Evolutionary conservation across 2,329 filamentous ascomycete genomes (phyloP).

Genomic region (Fusarium cicatricum): DNA sequence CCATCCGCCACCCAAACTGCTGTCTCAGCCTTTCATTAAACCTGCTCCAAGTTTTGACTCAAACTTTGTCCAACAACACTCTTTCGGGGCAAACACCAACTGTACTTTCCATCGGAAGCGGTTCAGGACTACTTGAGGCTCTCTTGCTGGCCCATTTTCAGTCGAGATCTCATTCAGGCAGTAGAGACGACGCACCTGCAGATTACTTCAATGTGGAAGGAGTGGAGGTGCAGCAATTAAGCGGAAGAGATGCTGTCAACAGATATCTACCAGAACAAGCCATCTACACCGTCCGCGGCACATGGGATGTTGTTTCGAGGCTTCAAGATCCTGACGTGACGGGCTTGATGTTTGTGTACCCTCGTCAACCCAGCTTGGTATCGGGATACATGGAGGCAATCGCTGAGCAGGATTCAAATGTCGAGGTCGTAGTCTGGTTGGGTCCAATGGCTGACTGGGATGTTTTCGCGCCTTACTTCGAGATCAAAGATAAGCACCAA

Average conservation of each 20-base stretch:
- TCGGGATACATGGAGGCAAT: constrained; percentile 37
- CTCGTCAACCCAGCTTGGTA: constrained; percentile 44
- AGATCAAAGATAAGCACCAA: not conserved
- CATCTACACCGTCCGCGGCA: constrained; percentile 43
- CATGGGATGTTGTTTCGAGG: constrained; percentile 42
- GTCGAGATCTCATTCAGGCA: not conserved
- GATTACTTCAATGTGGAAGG: constrained; percentile 35
- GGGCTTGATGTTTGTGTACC: constrained; percentile 47
- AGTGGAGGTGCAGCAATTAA: constrained; percentile 39
- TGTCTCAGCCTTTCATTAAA: constrained; percentile 43
- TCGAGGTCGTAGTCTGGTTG: constrained; percentile 35
- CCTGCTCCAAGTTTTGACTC: constrained; percentile 32
- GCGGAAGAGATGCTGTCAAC: constrained; percentile 26
- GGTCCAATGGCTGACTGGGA: constrained; percentile 41
- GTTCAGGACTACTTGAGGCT: constrained; percentile 43
- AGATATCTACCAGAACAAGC: constrained; percentile 41
- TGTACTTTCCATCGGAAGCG: constrained; percentile 44
- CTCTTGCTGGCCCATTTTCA: constrained; percentile 30
- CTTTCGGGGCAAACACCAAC: constrained; percentile 11
- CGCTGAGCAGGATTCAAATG: not conserved
- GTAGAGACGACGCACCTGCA: not conserved
- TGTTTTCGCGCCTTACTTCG: constrained; percentile 35
- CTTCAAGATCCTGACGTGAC: constrained; percentile 34
- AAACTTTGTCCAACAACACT: constrained; percentile 3
- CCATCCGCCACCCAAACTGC: constrained; percentile 41